Conservation (phyloP, 768 basidiomycete species). For the Boletus rufocinnamomeus region DNA sequence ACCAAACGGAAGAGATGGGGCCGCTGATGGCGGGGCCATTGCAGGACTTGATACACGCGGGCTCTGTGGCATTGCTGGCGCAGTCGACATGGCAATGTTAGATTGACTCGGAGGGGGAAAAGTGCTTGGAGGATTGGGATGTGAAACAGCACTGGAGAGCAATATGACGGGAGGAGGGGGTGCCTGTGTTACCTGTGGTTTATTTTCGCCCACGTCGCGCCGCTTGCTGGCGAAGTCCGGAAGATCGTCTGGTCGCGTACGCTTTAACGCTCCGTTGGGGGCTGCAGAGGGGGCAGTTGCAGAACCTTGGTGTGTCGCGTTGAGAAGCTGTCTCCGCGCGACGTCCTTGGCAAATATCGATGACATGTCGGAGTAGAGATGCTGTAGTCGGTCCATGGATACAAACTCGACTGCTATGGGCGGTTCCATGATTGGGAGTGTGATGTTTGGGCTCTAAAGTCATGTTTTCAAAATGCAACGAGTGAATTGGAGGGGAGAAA, state of each 20-base stretch:
- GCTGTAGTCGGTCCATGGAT: slow-evolving; percentile 60
- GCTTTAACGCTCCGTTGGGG: slow-evolving; percentile 50
- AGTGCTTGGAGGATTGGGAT: slow-evolving; percentile 25
- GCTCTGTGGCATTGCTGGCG: slow-evolving; percentile 29
- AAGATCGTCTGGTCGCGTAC: slow-evolving; percentile 59
- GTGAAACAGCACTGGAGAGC: slow-evolving; percentile 17
- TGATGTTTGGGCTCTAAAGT: slow-evolving; percentile 36
- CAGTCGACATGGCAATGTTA: slow-evolving; percentile 13
- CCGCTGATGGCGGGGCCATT: slow-evolving; percentile 30
- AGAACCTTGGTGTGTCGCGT: slow-evolving; percentile 30
- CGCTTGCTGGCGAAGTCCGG: slow-evolving; percentile 57
- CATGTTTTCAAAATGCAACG: slow-evolving; percentile 7
- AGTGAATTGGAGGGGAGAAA: slow-evolving; percentile 1
- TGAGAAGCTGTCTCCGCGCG: slow-evolving; percentile 43
- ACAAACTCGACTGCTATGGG: slow-evolving; percentile 53
- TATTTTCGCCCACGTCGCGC: slow-evolving; percentile 67
- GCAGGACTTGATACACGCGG: slow-evolving; percentile 38
- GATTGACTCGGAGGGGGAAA: slow-evolving; percentile 24
- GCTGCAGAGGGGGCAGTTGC: slow-evolving; percentile 19
- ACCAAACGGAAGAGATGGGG: slow-evolving; percentile 35
- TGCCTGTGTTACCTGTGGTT: slow-evolving; percentile 47
- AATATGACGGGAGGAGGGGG: slow-evolving; percentile 29
- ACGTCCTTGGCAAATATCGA: slow-evolving; percentile 63
- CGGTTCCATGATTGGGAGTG: slow-evolving; percentile 59
- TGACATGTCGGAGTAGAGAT: slow-evolving; percentile 64